Conservation (phyloP, 140 eudicot genomes). For the Stevia rebaudiana region DNA sequence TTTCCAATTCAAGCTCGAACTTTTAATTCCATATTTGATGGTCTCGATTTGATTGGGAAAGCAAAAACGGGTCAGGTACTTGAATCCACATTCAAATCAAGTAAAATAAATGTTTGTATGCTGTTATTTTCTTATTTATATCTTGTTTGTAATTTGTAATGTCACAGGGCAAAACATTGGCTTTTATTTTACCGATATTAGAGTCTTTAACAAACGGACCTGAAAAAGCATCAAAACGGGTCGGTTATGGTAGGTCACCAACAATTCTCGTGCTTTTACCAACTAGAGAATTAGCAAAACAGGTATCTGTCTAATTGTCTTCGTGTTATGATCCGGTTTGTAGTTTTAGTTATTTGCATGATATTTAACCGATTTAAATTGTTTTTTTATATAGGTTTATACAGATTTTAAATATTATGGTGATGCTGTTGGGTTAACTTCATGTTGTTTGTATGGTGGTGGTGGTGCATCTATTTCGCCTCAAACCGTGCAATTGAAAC, state of each 20-base stretch:
- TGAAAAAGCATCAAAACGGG: slow-evolving; percentile 42
- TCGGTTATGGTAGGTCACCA: slow-evolving; percentile 87
- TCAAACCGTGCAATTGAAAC: slow-evolving; percentile 55
- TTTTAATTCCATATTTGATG: slow-evolving; percentile 53
- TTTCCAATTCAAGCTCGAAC: slow-evolving; percentile 94
- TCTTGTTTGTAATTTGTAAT: neutral
- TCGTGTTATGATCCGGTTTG: neutral
- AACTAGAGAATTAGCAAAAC: slow-evolving; percentile 82
- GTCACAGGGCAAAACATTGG: slow-evolving; percentile 81
- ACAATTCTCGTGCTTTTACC: slow-evolving; percentile 89
- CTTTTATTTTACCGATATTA: slow-evolving; percentile 78
- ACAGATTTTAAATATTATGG: slow-evolving; percentile 78
- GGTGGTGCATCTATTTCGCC: slow-evolving; percentile 59
- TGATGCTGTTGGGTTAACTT: slow-evolving; percentile 52
- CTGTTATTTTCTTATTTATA: neutral
- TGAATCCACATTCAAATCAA: too few species aligned
- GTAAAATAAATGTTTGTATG: neutral
- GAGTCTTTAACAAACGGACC: slow-evolving; percentile 78
- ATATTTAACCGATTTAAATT: neutral
- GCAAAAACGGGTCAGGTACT: slow-evolving; percentile 90
- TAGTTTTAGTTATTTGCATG: neutral
- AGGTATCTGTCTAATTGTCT: slow-evolving; percentile 35
- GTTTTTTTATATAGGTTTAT: slow-evolving; percentile 40
- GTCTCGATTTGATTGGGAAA: slow-evolving; percentile 84
- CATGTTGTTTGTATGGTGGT: slow-evolving; percentile 87